phyloP scores from a whole-genome alignment of 805 yeast species.

The Sugiyamaella smithiae region DNA sequence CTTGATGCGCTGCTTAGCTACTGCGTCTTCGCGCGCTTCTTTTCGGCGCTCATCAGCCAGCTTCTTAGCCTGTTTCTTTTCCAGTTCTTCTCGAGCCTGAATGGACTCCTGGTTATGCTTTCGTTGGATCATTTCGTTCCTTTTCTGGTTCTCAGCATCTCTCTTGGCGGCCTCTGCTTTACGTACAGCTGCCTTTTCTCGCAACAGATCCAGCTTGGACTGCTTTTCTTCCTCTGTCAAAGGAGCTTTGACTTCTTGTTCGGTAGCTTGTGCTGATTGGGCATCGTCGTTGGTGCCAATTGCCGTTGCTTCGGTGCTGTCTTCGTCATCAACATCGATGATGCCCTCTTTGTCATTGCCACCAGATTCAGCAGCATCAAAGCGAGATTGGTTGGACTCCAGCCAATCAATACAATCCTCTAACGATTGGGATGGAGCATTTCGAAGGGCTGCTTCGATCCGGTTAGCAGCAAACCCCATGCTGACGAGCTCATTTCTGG shows the following conservation, averaged over 20 bases:
- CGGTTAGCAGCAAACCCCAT: constrained; percentile 35
- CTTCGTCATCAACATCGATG: neutral
- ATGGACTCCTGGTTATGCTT: constrained; percentile 32
- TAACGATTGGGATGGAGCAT: constrained; percentile 22
- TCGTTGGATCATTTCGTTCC: constrained; percentile 30
- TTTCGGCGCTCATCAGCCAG: constrained; percentile 32
- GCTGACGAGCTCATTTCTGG: constrained; percentile 23
- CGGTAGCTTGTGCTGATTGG: constrained; percentile 2
- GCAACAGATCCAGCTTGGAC: constrained; percentile 31
- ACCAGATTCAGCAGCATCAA: constrained; percentile 21
- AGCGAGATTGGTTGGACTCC: constrained; percentile 27
- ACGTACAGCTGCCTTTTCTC: constrained; percentile 31
- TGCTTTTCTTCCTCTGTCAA: constrained; percentile 31
- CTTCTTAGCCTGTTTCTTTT: constrained; percentile 31
- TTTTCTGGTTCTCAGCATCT: constrained; percentile 29
- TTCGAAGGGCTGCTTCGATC: constrained; percentile 31
- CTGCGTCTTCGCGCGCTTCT: constrained; percentile 31
- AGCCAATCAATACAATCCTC: constrained; percentile 36
- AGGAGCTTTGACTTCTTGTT: constrained; percentile 13
- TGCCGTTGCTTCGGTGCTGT: neutral
- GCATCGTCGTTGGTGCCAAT: constrained; percentile 7
- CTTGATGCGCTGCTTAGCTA: constrained; percentile 32
- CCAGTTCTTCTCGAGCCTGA: constrained; percentile 30
- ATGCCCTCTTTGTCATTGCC: neutral
- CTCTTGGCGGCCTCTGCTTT: constrained; percentile 33